A percentile compares a stretch with the other conserved stretches of the same genome.
These are phyloP conservation scores for Quercus alba DNA, from an alignment of 306 rosid genomes.

Conservation along the genomic window DNA sequence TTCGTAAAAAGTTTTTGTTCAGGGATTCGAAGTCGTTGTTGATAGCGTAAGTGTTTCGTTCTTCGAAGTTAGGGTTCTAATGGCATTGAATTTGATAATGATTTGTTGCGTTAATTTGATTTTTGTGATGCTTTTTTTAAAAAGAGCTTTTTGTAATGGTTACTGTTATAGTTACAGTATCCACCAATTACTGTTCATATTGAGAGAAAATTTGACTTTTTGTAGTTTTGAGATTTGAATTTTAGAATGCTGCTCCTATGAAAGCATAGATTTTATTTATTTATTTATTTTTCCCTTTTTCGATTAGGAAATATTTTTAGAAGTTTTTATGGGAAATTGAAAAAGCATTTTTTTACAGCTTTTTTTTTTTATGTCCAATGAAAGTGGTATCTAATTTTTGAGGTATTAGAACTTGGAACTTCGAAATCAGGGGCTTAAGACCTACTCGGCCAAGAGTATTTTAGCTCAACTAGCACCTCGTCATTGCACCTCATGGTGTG, in stretches of 20 bases:
- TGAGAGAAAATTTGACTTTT: neutral
- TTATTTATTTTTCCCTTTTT: no score
- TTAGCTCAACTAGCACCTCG: no score
- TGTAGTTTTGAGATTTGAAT: neutral
- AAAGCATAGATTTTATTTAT: neutral
- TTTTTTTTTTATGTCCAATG: no score
- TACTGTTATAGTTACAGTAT: neutral
- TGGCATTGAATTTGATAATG: neutral
- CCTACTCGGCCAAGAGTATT: no score
- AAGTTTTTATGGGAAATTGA: no score
- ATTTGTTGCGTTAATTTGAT: neutral
- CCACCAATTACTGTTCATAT: neutral
- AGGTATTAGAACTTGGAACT: no score
- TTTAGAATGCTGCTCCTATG: neutral
- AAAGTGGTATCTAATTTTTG: no score
- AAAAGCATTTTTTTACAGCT: no score
- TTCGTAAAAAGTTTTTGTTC: neutral
- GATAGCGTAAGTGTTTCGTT: neutral
- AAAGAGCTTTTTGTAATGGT: neutral
- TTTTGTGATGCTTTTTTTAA: neutral
- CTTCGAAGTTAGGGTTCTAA: neutral
- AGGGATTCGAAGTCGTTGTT: neutral
- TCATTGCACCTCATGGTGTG: neutral
- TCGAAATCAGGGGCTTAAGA: no score
- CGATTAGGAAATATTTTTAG: no score